These are phyloP conservation scores for Phytophthora hibernalis DNA, from an alignment of 352 stramenopile genomes.

Conservation along the genomic window DNA sequence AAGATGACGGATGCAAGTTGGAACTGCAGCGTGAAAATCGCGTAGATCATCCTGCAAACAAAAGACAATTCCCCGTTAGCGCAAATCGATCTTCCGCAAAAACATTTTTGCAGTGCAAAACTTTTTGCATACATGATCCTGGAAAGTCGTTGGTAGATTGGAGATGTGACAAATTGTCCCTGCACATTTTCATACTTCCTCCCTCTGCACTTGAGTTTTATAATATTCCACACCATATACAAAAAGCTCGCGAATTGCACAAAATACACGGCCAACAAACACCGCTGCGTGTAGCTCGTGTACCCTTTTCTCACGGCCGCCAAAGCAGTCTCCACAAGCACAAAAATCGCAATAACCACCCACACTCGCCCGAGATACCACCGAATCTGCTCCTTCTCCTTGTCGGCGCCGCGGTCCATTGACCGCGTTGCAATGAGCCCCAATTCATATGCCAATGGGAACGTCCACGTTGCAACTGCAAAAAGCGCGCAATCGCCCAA, in stretches of 20 bases:
- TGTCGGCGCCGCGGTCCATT: constrained; percentile 57
- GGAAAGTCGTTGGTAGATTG: constrained; percentile 71
- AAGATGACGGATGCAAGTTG: constrained; percentile 54
- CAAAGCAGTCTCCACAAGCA: constrained; percentile 36
- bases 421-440: constrained; percentile 48
- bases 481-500: constrained; percentile 47
- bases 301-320: constrained; percentile 46
- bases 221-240: constrained; percentile 53
- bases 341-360: constrained; percentile 41
- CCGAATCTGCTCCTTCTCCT: constrained; percentile 48
- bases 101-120: not conserved
- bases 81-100: not conserved
- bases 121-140: constrained; percentile 55
- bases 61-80: not conserved
- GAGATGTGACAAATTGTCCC: constrained; percentile 65
- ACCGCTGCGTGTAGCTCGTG: constrained; percentile 50
- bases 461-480: constrained; percentile 54
- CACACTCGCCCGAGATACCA: constrained; percentile 43
- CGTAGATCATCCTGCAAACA: constrained; percentile 56
- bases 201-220: constrained; percentile 54
- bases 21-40: constrained; percentile 65
- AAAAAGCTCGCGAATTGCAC: constrained; percentile 52
- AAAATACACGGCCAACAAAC: constrained; percentile 50
- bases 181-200: constrained; percentile 73
- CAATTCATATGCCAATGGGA: constrained; percentile 54